Percentiles rank a stretch among this genome's conserved stretches.
Conservation (phyloP, 139 green algal genomes). For the Nannochloris sp. region DNA sequence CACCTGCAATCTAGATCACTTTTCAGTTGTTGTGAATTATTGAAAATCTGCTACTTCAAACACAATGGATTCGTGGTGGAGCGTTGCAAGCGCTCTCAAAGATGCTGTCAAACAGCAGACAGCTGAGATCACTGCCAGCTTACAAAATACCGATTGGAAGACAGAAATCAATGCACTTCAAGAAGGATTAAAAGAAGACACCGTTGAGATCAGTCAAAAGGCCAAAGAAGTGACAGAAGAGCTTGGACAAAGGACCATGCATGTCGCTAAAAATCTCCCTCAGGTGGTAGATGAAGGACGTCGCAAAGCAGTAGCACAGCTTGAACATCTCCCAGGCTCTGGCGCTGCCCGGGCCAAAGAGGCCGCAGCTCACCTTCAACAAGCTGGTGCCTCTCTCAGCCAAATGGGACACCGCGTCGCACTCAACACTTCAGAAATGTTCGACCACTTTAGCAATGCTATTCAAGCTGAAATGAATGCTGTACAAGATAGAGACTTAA, state of each 20-base stretch:
- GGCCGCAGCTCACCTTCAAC: neutral
- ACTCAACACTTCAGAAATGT: constrained; percentile 25
- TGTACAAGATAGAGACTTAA: neutral
- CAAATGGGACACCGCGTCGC: constrained; percentile 37
- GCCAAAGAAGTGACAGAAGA: constrained; percentile 18
- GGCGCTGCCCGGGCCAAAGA: neutral
- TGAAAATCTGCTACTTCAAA: neutral
- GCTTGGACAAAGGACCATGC: constrained; percentile 36
- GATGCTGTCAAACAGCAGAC: constrained; percentile 50
- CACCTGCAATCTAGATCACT: no score
- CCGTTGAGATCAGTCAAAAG: constrained; percentile 25
- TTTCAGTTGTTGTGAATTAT: no score
- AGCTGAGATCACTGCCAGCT: constrained; percentile 51
- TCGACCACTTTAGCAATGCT: constrained; percentile 58
- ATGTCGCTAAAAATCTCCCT: constrained; percentile 33
- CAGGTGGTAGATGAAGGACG: constrained; percentile 15
- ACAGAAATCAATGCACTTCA: constrained; percentile 58
- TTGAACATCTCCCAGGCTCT: neutral
- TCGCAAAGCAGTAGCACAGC: neutral
- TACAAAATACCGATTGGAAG: constrained; percentile 65
- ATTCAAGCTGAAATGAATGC: constrained; percentile 56
- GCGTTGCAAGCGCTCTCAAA: constrained; percentile 44
- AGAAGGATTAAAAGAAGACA: constrained; percentile 54
- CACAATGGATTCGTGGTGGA: constrained; percentile 41
- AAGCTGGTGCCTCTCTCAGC: constrained; percentile 24